Conservation (phyloP, 371 early-diverging fungal genomes). For the Lichtheimia ramosa region DNA sequence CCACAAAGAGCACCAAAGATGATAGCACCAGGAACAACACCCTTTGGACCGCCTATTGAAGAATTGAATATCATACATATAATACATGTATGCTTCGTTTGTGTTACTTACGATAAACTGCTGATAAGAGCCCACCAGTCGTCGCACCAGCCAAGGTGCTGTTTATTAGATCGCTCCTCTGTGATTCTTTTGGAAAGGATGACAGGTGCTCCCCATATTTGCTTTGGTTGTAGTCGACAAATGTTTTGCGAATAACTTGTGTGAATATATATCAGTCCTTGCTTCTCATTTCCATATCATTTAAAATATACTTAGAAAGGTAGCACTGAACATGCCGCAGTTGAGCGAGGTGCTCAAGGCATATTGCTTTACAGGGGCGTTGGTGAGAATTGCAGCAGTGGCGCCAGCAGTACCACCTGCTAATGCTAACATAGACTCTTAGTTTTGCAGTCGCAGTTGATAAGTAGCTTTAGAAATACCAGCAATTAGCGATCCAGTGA, state of each 20-base stretch:
- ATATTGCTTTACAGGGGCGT: constrained; percentile 37
- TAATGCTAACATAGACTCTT: constrained; percentile 11
- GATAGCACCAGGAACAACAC: constrained; percentile 49
- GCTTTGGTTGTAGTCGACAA: constrained; percentile 50
- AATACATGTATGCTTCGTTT: background rate
- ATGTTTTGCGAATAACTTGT: constrained; percentile 51
- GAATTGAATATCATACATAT: background rate
- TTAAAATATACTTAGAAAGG: constrained; percentile 37
- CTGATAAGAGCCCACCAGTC: constrained; percentile 57
- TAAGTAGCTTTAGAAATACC: constrained; percentile 1
- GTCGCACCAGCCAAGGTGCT: constrained; percentile 60
- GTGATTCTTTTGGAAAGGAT: constrained; percentile 58
- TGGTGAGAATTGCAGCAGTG: constrained; percentile 44
- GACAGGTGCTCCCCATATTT: constrained; percentile 40
- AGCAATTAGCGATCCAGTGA: constrained; percentile 4
- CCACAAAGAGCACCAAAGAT: constrained; percentile 51
- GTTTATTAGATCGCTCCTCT: constrained; percentile 55
- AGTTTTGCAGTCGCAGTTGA: background rate
- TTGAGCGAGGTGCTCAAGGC: constrained; percentile 37
- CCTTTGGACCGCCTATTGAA: constrained; percentile 48
- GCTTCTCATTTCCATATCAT: background rate
- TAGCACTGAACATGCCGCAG: constrained; percentile 45
- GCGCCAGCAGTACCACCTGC: constrained; percentile 55
- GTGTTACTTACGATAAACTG: constrained; percentile 44
- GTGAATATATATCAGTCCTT: background rate